Base-by-base conservation (phyloP, 1,284 basidiomycete genomes). In the Ceratobasidium sp. region DNA sequence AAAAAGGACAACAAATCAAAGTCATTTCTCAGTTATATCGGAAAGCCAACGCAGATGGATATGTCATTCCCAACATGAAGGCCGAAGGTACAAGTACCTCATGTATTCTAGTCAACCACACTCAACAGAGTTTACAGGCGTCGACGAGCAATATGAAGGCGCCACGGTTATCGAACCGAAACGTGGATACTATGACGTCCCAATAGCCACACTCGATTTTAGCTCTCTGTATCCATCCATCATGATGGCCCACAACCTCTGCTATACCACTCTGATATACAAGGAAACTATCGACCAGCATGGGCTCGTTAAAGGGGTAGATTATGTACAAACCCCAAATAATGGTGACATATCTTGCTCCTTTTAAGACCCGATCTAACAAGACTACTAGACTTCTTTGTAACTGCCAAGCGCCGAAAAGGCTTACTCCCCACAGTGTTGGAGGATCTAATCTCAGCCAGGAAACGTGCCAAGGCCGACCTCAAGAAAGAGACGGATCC, bases 231-330 rank as follows among this genome's bases (percentile, higher is more conserved):
- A 98, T 77, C 95, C 95, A 0, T 98, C 95, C 0, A 98, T 98
- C 79, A 98, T 98, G 95, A 97, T 97, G 94, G 95, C 95, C 0
- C 95, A 98, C 77, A 98, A 98, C 76, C 80, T 98, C 1, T 98
- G 95, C 77, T 98, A 98, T 75, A 97, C 95, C 0, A 96, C 95
- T 0, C 81, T 97, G 14, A 77, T 96, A 23, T 90, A 96, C 72
- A 90, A 87, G 75, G 68, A 72, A 2, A 90, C 88, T 0, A 88
- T 95, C 19, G 89, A 93, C 21, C 84, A 89, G 14, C 79, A 97
- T 5, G 79, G 82, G 8, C 81, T 98, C 16, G 83, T 87, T 19
- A 91, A 90, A 75, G 91, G 91, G 71, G 82, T 87, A n/a, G 95
- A 98, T 76, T 95, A 93, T 74, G 86, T 89, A 64, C 86, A 87